Percentiles rank a stretch among this genome's conserved stretches.
Conservation (phyloP, 2,329 filamentous ascomycete species). For the Cladosporium sphaerospermum region DNA sequence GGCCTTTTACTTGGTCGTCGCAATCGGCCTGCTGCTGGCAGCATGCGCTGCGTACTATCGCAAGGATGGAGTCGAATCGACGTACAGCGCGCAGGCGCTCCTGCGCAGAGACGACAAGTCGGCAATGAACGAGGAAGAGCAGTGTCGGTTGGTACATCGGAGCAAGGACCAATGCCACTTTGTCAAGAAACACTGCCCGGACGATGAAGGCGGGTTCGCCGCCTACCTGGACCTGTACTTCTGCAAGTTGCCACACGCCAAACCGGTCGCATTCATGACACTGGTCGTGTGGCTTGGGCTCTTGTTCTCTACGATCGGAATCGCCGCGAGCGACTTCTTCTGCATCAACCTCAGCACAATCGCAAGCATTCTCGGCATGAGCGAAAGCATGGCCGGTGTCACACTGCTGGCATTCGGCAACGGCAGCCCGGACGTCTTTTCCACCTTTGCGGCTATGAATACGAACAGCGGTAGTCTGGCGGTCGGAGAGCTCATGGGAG, state of each 20-base stretch:
- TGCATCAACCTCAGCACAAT: conserved; percentile 95
- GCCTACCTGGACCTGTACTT: conserved; percentile 90
- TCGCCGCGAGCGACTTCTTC: conserved; percentile 97
- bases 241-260: conserved; percentile 62
- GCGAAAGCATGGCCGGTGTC: conserved; percentile 91
- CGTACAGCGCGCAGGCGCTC: not conserved
- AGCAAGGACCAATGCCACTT: conserved; percentile 80
- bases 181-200: conserved; percentile 71
- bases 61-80: not conserved
- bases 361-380: conserved; percentile 79
- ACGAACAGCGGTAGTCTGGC: conserved; percentile 97
- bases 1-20: conserved; percentile 42
- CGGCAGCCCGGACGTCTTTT: conserved; percentile 96
- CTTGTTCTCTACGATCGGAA: conserved; percentile 93
- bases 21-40: conserved; percentile 23
- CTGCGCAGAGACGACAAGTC: not conserved
- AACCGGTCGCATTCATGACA: conserved; percentile 71
- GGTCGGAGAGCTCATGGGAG: conserved; percentile 88
- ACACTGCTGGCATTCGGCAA: conserved; percentile 97
- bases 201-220: conserved; percentile 84
- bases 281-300: conserved; percentile 78
- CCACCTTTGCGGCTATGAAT: conserved; percentile 95
- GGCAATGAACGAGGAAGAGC: conserved; percentile 31
- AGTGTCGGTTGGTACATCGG: conserved; percentile 73
- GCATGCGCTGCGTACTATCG: conserved; percentile 5